Evolutionary conservation across 371 early-diverging fungal genomes (phyloP).

Genomic region (Choanephora cucurbitarum): DNA sequence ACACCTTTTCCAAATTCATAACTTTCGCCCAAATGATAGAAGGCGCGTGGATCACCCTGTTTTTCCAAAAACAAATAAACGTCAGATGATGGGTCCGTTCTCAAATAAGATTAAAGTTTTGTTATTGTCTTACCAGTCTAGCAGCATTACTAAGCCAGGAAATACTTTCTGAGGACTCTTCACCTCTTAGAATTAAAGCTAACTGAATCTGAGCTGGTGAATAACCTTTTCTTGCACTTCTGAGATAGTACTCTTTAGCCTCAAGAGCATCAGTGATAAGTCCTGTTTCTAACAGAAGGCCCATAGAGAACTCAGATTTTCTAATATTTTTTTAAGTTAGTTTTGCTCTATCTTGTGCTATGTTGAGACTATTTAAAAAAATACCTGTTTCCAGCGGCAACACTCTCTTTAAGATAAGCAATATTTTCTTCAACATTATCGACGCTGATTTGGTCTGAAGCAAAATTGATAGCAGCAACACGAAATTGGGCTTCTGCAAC

Average conservation of each 20-base stretch:
- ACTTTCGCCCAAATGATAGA: constrained; percentile 41
- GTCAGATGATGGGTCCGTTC: constrained; percentile 8
- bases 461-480: constrained; percentile 37
- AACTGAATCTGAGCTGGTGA: constrained; percentile 44
- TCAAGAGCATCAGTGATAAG: constrained; percentile 27
- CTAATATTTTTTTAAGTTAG: constrained; percentile 3
- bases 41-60: constrained; percentile 40
- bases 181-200: constrained; percentile 30
- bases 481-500: constrained; percentile 60
- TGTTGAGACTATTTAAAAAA: no score
- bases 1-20: constrained; percentile 44
- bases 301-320: constrained; percentile 21
- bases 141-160: constrained; percentile 43
- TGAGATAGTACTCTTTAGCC: constrained; percentile 31
- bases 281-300: constrained; percentile 19
- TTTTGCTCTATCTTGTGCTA: no score
- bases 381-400: constrained; percentile 22
- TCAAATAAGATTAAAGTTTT: neutral
- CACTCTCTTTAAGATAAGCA: constrained; percentile 18
- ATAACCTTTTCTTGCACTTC: constrained; percentile 47
- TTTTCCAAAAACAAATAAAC: constrained; percentile 6
- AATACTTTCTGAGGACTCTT: constrained; percentile 33
- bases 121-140: constrained; percentile 31
- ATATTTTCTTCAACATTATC: constrained; percentile 56
- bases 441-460: constrained; percentile 24